Evolutionary conservation across 2,329 filamentous ascomycete species (phyloP), one percentile per base, ranked within the genome.

Genomic region (Colletotrichum sp.): DNA sequence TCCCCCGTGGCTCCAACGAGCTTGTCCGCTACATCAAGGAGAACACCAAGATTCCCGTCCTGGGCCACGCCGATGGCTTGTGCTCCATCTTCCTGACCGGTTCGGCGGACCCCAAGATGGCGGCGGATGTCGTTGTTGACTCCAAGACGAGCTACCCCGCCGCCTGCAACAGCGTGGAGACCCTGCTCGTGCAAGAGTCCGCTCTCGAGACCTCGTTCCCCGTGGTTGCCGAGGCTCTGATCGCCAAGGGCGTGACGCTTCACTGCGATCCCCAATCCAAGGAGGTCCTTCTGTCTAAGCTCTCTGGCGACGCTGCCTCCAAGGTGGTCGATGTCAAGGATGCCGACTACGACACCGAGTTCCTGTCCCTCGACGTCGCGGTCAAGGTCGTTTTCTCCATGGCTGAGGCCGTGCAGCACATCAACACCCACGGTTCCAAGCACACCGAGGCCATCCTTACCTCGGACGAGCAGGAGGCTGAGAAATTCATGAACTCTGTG

Each of bases 391-490:
- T 99, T 15, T 84, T 90, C 8, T 88, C 87, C 34, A 85, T 96
- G 44, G 90, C 94, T 67, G 90, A 92, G 64, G 97, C 96, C 36
- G 92, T 98, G 73, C 85, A 89, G 2, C 97, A 99, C 87, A 98
- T 99, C 90, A 99, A 99, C 87, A 86, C 90, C 6, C 95, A 98
- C 87, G 95, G 95, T 69, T 98, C 96, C 15, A 95, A 98, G 84
- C 97, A 99, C 89, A 99, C 97, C 11, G 97, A 99, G 83, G 92
- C 90, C 68, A 98, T 99, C 83, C 86, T 99, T 77, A 99, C 96
- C 0, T 87, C 91, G 7, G 92, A 92, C 30, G 84, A 88, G 64
- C 88, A 89, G 12, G 88, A 92, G 36, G 96, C 97, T 6, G 93
- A 98, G 81, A 88, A 88, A 66, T 99, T 99, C 88, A 95, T 98